Evolutionary conservation across 345 rosid genomes (phyloP).

Genomic region (Erodium maritimum): DNA sequence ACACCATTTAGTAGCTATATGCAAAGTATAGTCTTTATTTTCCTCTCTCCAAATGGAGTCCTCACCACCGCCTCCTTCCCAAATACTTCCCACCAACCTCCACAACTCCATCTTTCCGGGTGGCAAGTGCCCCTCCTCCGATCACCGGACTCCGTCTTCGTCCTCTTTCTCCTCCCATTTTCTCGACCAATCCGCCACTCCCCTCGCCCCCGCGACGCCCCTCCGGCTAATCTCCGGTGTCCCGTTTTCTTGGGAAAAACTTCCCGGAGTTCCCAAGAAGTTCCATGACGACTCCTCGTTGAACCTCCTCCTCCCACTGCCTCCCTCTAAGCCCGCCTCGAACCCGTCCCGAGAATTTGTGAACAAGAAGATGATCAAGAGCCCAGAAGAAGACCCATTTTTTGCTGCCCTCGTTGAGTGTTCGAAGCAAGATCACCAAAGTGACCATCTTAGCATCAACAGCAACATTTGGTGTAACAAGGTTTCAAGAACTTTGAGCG

Average conservation of each 20-base stretch:
- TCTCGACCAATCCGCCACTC: slow-evolving; percentile 27
- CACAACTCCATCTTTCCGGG: slow-evolving; percentile 11
- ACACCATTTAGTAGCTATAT: too few relatives aligned
- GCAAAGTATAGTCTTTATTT: too few relatives aligned
- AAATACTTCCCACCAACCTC: neutral
- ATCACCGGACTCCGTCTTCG: slow-evolving; percentile 21
- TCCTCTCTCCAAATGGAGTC: too few relatives aligned
- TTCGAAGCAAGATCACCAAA: slow-evolving; percentile 36
- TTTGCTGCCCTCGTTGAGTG: slow-evolving; percentile 64
- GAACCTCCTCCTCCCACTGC: slow-evolving; percentile 42
- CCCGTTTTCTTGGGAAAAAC: slow-evolving; percentile 89
- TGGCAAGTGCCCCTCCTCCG: slow-evolving; percentile 24
- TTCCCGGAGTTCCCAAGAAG: slow-evolving; percentile 83
- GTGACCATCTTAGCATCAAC: neutral
- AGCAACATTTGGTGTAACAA: slow-evolving; percentile 7
- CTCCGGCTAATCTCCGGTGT: slow-evolving; percentile 44
- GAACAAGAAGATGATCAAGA: slow-evolving; percentile 16
- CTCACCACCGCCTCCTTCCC: too few relatives aligned
- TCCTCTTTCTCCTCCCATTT: slow-evolving; percentile 23
- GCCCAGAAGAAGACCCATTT: slow-evolving; percentile 42
- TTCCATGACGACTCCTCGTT: slow-evolving; percentile 21
- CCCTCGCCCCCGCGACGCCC: slow-evolving; percentile 47
- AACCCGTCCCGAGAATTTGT: neutral
- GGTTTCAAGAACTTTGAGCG: slow-evolving; percentile 21
- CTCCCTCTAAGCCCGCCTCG: slow-evolving; percentile 33